These are phyloP conservation scores for Trypanosomatidae sp. DNA, from an alignment of 208 protist species.

Conservation along the genomic window DNA sequence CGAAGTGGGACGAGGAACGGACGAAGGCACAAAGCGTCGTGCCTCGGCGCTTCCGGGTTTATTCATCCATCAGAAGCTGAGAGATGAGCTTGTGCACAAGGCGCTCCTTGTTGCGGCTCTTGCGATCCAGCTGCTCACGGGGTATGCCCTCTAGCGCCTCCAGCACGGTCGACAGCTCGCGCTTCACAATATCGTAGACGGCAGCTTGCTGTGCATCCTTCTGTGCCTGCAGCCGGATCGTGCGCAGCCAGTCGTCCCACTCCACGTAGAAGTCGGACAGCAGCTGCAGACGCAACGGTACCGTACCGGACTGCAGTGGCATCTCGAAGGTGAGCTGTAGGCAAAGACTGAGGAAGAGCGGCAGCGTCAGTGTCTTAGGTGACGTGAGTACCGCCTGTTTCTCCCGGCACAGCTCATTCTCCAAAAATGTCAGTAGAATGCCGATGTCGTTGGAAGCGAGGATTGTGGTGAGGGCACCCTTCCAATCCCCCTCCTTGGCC, in stretches of 20 bases:
- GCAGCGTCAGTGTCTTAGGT: conserved; percentile 61
- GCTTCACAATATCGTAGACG: conserved; percentile 58
- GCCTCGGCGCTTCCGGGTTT: not conserved
- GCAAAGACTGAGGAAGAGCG: conserved; percentile 82
- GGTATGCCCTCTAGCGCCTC: conserved; percentile 51
- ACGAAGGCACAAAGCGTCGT: not conserved
- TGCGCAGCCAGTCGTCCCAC: conserved; percentile 84
- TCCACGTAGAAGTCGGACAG: conserved; percentile 84
- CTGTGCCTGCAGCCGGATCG: conserved; percentile 51
- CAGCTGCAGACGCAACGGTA: conserved; percentile 71
- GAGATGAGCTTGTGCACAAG: conserved; percentile 67
- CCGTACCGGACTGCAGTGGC: conserved; percentile 36
- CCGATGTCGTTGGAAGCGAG: conserved; percentile 75
- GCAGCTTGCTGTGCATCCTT: conserved; percentile 35
- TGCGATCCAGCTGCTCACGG: conserved; percentile 57
- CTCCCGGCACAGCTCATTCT: conserved; percentile 71
- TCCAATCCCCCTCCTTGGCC: conserved; percentile 72
- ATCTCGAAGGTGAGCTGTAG: conserved; percentile 84
- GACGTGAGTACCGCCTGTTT: conserved; percentile 52
- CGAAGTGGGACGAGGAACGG: not conserved
- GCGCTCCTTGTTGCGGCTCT: conserved; percentile 69
- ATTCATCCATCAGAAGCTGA: conserved; percentile 46
- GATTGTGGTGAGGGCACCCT: conserved; percentile 60
- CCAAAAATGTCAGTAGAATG: conserved; percentile 79
- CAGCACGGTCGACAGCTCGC: conserved; percentile 59